phyloP scores from a whole-genome alignment of 139 green algal genomes.

The Chlamydomonas schloesseri region DNA sequence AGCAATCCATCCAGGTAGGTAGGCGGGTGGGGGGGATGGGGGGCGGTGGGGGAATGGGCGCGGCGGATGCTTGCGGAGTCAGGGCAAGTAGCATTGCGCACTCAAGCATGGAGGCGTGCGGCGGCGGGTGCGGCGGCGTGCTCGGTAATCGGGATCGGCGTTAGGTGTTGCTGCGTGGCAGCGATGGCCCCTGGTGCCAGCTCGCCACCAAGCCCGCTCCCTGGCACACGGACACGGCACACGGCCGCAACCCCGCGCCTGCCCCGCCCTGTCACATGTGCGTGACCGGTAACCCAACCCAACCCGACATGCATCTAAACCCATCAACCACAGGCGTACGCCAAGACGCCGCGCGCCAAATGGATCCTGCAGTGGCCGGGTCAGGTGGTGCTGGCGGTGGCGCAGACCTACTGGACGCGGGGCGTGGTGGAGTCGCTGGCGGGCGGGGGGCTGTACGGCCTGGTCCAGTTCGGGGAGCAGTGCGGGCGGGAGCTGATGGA shows the following conservation, averaged over 20 bases:
- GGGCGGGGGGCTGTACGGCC: constrained; percentile 32
- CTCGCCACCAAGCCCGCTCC: no score
- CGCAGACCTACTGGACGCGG: constrained; percentile 64
- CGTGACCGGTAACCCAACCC: not conserved
- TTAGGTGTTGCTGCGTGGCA: no score
- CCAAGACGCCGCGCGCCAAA: constrained; percentile 32
- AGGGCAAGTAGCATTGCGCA: no score
- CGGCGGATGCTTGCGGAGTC: no score
- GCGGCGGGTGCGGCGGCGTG: no score
- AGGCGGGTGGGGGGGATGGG: not conserved
- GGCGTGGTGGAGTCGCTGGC: constrained; percentile 50
- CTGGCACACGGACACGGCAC: no score
- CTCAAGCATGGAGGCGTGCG: no score
- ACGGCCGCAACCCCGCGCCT: no score
- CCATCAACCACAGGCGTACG: constrained; percentile 63
- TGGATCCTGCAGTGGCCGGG: constrained; percentile 72
- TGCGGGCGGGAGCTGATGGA: constrained; percentile 60
- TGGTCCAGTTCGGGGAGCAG: constrained; percentile 47
- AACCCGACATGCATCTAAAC: no score
- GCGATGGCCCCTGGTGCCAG: no score
- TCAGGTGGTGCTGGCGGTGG: constrained; percentile 64
- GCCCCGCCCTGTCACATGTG: not conserved
- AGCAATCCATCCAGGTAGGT: constrained; percentile 56
- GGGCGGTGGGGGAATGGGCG: no score
- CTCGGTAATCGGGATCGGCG: no score